Percentiles rank a stretch among this genome's conserved stretches.
Conservation (phyloP, 768 basidiomycete genomes). For the Polyporus arcularius region DNA sequence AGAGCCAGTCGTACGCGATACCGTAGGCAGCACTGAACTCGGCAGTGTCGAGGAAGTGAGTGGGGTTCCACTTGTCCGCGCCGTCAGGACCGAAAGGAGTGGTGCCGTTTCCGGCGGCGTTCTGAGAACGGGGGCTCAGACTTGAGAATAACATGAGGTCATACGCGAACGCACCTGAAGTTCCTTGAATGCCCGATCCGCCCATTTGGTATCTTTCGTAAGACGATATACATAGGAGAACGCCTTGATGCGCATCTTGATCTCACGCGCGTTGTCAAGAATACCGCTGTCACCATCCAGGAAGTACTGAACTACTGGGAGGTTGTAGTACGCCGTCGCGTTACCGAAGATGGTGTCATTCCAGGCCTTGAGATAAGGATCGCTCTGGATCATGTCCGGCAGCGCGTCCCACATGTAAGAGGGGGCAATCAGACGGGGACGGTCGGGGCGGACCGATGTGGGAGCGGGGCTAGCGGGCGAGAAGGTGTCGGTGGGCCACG, state of each 20-base stretch:
- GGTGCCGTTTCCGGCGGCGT: constrained; percentile 72
- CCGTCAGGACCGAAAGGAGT: constrained; percentile 61
- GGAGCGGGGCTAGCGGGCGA: constrained; percentile 61
- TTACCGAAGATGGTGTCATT: constrained; percentile 90
- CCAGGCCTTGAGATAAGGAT: constrained; percentile 88
- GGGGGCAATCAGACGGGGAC: constrained; percentile 92
- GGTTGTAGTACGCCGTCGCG: constrained; percentile 69
- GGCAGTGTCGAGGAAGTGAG: constrained; percentile 91
- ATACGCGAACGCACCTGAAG: constrained; percentile 57
- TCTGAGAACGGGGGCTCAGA: constrained; percentile 41
- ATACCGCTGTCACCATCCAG: constrained; percentile 89
- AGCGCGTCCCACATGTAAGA: constrained; percentile 89
- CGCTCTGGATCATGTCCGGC: constrained; percentile 69
- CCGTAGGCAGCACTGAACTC: constrained; percentile 88
- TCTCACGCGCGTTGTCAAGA: constrained; percentile 83
- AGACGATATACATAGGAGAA: constrained; percentile 89
- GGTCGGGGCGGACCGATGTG: constrained; percentile 68
- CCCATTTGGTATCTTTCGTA: constrained; percentile 91
- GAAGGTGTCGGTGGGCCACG: constrained; percentile 85
- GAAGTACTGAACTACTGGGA: constrained; percentile 67
- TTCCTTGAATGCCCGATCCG: constrained; percentile 82
- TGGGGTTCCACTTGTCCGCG: constrained; percentile 78
- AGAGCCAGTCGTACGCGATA: constrained; percentile 96
- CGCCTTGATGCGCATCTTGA: constrained; percentile 91
- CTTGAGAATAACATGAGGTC: neutral